These are phyloP conservation scores for Ceratocystis ficicola DNA, from an alignment of 2,329 filamentous ascomycete genomes.

Conservation along the genomic window DNA sequence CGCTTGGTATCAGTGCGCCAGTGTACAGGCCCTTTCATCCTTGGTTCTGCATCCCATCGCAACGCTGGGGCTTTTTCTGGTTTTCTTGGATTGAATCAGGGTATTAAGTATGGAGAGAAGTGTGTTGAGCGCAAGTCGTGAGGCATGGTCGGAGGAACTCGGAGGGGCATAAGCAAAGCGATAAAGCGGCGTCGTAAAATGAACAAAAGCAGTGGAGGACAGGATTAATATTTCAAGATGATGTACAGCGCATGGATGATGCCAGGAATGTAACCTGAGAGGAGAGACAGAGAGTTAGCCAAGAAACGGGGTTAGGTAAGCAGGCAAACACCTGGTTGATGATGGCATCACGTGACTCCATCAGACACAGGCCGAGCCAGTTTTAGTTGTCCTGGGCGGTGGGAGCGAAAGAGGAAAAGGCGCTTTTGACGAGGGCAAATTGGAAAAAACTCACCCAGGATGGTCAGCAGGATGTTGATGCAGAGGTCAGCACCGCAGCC, in stretches of 20 bases:
- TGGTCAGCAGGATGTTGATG: slow-evolving; percentile 85
- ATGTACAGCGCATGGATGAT: slow-evolving; percentile 93
- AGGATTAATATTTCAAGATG: slow-evolving; percentile 68
- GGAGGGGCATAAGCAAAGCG: background rate
- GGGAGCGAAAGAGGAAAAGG: background rate
- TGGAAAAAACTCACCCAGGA: slow-evolving; percentile 41
- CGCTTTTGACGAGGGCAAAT: background rate
- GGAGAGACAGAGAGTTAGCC: slow-evolving; percentile 6
- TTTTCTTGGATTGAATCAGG: too few relatives aligned
- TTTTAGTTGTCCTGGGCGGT: too few relatives aligned
- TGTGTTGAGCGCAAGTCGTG: background rate
- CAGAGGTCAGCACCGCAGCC: slow-evolving; percentile 77
- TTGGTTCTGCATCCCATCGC: too few relatives aligned
- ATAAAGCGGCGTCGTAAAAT: background rate
- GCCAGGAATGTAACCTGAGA: slow-evolving; percentile 52
- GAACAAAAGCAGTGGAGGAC: background rate
- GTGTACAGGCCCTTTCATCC: too few relatives aligned
- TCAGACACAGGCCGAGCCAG: background rate
- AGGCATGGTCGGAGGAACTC: background rate
- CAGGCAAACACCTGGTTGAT: background rate
- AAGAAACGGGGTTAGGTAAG: background rate
- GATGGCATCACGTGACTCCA: background rate
- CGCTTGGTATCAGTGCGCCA: background rate
- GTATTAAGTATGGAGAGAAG: background rate
- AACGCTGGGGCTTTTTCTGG: background rate